Evolutionary conservation across 352 stramenopile species (phyloP).

Genomic region (Globisporangium radiosum): DNA sequence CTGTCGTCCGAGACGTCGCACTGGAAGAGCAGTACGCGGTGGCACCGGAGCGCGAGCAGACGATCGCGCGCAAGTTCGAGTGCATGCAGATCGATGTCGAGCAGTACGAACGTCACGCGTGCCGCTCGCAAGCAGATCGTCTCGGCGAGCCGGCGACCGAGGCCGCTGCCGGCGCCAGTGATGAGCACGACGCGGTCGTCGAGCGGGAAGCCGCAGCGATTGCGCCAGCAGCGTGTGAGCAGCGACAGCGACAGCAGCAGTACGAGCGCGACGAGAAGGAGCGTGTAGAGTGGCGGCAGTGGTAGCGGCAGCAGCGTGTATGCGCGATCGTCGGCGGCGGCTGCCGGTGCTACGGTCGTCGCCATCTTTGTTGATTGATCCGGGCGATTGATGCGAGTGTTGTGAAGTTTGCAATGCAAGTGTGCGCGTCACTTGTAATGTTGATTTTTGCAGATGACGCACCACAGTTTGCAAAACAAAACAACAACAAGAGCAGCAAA

Average conservation of each 20-base stretch:
- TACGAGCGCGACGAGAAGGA: not conserved
- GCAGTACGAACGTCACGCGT: conserved; percentile 39
- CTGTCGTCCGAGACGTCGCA: conserved; percentile 60
- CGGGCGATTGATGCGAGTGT: too few relatives aligned
- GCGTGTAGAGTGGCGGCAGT: not conserved
- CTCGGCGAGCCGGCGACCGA: conserved; percentile 38
- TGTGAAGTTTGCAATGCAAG: too few relatives aligned
- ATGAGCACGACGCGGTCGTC: conserved; percentile 53
- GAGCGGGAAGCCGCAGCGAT: conserved; percentile 21
- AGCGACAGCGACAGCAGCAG: conserved; percentile 4
- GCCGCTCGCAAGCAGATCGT: conserved; percentile 21
- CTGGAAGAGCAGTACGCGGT: conserved; percentile 27
- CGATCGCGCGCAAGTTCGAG: conserved; percentile 24
- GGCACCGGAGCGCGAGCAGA: conserved; percentile 7
- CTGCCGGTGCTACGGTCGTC: too few relatives aligned
- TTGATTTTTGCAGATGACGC: too few relatives aligned
- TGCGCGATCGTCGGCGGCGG: too few relatives aligned
- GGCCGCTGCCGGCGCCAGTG: conserved; percentile 52
- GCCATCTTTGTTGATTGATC: too few relatives aligned
- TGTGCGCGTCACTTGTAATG: too few relatives aligned
- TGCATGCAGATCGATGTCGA: conserved; percentile 50
- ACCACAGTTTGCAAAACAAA: too few relatives aligned
- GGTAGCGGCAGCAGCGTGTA: too few relatives aligned
- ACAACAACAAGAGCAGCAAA: too few relatives aligned
- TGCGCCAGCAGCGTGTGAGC: not conserved